Conservation (phyloP, 768 basidiomycete genomes). For the Boletales sp. region DNA sequence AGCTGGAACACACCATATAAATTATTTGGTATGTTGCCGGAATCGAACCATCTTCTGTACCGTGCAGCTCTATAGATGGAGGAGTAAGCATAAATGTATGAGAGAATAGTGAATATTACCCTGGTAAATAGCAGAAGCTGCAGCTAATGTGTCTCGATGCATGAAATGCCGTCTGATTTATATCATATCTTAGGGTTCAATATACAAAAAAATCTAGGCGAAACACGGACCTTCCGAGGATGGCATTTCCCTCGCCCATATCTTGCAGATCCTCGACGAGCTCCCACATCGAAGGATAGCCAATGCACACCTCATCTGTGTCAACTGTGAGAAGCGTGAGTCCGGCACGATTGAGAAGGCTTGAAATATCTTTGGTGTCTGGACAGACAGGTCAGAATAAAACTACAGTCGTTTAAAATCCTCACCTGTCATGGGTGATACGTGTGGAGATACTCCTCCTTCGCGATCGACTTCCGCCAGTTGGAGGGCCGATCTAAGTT, state of each 20-base stretch:
- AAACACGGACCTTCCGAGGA: constrained; percentile 67
- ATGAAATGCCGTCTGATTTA: constrained; percentile 56
- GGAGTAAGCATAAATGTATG: background rate
- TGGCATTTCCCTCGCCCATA: constrained; percentile 96
- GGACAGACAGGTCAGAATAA: constrained; percentile 5
- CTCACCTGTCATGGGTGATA: constrained; percentile 97
- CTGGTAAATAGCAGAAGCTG: constrained; percentile 92
- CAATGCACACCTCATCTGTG: constrained; percentile 86
- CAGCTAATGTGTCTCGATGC: constrained; percentile 82
- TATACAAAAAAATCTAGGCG: background rate
- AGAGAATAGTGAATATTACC: constrained; percentile 41
- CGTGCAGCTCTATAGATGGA: constrained; percentile 66
- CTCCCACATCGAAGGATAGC: constrained; percentile 96
- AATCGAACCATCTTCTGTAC: constrained; percentile 75
- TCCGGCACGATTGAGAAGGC: constrained; percentile 87
- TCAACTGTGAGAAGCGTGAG: constrained; percentile 94
- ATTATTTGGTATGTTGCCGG: constrained; percentile 97
- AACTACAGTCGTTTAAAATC: background rate
- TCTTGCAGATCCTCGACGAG: constrained; percentile 88
- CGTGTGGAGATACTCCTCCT: constrained; percentile 93
- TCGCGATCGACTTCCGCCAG: constrained; percentile 91
- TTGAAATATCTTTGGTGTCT: constrained; percentile 94
- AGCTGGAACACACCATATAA: constrained; percentile 64
- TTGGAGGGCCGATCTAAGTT: constrained; percentile 91
- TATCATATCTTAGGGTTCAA: background rate